Evolutionary conservation across 176 grass and related monocot species (phyloP), one percentile per base, ranked within the genome.

Genomic region (Saccharum officinarum): DNA sequence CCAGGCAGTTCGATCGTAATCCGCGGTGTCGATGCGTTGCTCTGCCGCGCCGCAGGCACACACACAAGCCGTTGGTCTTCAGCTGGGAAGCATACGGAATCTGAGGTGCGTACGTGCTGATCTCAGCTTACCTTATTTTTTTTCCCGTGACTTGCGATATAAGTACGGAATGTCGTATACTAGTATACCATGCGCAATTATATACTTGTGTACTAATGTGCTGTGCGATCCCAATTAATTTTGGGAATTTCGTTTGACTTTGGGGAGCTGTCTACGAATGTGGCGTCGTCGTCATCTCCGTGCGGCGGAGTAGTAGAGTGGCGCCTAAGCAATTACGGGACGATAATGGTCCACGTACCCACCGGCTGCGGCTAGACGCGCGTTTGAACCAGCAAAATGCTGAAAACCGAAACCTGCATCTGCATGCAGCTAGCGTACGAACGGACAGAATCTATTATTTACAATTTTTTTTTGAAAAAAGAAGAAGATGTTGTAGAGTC

Each of bases 31-130:
- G 70, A 72, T 13, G 26, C 66, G 66, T 79, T 69, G 14, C 73
- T 66, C 34, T 20, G 25, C 7, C 66, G 34, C 22, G 55, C 55
- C 55, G 13, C 31, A 31, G 6, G 34, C 20, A 18, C 12, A 11
- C 62, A 20, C 16, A 59, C 54, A 7, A 7, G 18, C 31, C 3
- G 59, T 60, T 76, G 72, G 80, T 52, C 74, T 61, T 78, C 50
- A 4, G 52, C 40, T 78, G 16, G 80, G 86, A 83, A 22, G 86
- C 86, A 83, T 0, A 78, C 16, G 73, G 73, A 88, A 88, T 88
- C 73, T 10, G 14, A 3, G 26, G 23, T 3, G 36, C 37, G 37
- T 8, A n/a, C 25, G 44, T 45, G 69, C 20, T 71, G 20, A 1
- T 42, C 36, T 42, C 69, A 42, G 38, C n/a, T 46, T 71, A 47